Percentiles rank a stretch among this genome's conserved stretches.
phyloP scores from a whole-genome alignment of 2,329 filamentous ascomycete genomes.

The Fusarium sp. region DNA sequence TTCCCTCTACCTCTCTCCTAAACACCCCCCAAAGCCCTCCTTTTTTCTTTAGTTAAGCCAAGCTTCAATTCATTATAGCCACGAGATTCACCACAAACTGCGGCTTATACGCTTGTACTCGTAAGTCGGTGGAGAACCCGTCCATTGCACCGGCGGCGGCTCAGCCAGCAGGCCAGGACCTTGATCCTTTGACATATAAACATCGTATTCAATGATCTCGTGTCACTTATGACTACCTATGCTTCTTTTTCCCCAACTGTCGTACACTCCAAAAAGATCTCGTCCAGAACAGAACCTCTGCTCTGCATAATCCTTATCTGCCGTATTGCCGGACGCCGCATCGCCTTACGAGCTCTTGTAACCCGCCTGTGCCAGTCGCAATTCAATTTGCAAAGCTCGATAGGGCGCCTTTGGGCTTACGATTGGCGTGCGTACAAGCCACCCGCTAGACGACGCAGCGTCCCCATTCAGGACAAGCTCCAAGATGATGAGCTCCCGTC shows the following conservation, averaged over 20 bases:
- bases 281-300: background rate
- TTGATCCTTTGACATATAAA: constrained; percentile 17
- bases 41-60: constrained; percentile 15
- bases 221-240: constrained; percentile 35
- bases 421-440: constrained; percentile 28
- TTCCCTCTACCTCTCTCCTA: background rate
- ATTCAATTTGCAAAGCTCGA: constrained; percentile 15
- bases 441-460: constrained; percentile 22
- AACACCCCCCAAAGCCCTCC: background rate
- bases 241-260: constrained; percentile 14
- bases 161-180: constrained; percentile 8
- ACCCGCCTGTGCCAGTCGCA: constrained; percentile 4
- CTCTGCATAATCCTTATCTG: constrained; percentile 20
- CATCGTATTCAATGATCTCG: constrained; percentile 43
- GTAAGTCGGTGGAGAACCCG: constrained; percentile 11
- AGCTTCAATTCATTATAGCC: background rate
- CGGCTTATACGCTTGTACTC: constrained; percentile 8
- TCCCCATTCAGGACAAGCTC: constrained; percentile 21
- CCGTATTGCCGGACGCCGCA: constrained; percentile 22
- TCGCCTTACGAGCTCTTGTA: background rate
- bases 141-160: background rate
- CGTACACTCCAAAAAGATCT: constrained; percentile 2
- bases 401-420: constrained; percentile 14
- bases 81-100: constrained; percentile 10
- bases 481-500: background rate